Evolutionary conservation across 441 rosid species (phyloP).

Genomic region (Francoa sonchifolia): DNA sequence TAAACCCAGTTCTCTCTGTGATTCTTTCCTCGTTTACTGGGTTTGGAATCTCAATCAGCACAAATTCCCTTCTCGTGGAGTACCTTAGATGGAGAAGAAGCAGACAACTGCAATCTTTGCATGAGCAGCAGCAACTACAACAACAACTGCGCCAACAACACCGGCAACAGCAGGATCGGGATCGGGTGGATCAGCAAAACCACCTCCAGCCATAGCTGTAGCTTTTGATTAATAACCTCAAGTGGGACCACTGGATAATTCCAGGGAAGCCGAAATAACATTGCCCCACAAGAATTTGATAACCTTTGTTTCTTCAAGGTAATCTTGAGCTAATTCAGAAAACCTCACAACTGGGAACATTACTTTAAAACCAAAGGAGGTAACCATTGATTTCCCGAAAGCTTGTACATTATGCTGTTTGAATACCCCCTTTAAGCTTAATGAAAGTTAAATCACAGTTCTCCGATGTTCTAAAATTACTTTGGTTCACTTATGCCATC

Average conservation of each 20-base stretch:
- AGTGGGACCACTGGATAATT: neutral
- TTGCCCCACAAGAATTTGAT: neutral
- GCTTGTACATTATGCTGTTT: no score
- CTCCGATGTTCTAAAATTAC: no score
- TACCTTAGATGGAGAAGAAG: constrained; percentile 25
- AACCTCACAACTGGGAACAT: no score
- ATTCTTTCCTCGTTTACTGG: constrained; percentile 31
- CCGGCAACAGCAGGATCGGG: neutral
- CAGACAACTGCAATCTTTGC: constrained; percentile 17
- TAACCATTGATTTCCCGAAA: no score
- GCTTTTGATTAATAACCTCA: neutral
- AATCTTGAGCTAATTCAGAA: no score
- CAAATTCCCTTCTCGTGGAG: constrained; percentile 26
- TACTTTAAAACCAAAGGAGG: no score
- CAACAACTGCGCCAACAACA: constrained; percentile 4
- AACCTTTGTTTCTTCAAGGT: no score
- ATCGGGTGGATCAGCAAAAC: neutral
- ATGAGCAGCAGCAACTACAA: constrained; percentile 12
- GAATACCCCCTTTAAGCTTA: no score
- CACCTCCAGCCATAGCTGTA: no score
- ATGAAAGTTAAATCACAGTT: no score
- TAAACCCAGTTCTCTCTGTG: constrained; percentile 26
- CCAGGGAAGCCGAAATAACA: neutral
- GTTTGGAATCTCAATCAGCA: constrained; percentile 29
- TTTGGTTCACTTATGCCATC: no score